Evolutionary conservation across 2,329 filamentous ascomycete species (phyloP), one percentile per base, ranked within the genome.

Genomic region (Aspergillus bombycis): DNA sequence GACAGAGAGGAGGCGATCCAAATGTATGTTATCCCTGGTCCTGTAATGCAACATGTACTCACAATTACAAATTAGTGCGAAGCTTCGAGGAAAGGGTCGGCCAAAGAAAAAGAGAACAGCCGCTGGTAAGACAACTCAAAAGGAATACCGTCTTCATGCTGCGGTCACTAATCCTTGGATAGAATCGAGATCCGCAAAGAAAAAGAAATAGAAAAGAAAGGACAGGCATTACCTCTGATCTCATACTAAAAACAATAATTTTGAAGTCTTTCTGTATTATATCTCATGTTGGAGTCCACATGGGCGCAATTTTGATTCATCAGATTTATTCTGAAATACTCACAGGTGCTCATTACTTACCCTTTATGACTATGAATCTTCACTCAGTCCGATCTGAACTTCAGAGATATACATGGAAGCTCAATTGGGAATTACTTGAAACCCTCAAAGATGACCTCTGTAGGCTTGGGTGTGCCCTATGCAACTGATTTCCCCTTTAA

Each of bases 51-150:
- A 5, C 19, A 32, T 50, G 28, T 41, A 5, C 28, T 64, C 11
- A 64, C 63, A 21, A 26, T 62, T 46, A 45, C 14, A 26, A 45
- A 67, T 14, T 72, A 92, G 90, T 72, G 81, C 90, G 71, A 94
- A 92, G 78, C 80, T 86, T 34, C 89, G 93, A 82, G 94, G 93
- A 69, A 97, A 98, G 84, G 90, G 90, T 61, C 87, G 90, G 52
- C 93, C 94, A 9, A 91, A 96, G 86, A 97, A 96, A 87, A 96
- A 95, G 85, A 89, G 84, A 75, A 88, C 84, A 26, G 76, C 76
- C 34, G 79, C 76, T 68, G 79, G 80, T 81, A 74, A 69, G 70
- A 28, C 21, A 12, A 26, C 21, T 23, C 38, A 3, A 16, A 26
- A 26, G 32, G 26, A 21, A 50, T 12, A 19, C 45, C 12, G 16